phyloP scores from a whole-genome alignment of 352 stramenopile species.

The Globisporangium barbulae region DNA sequence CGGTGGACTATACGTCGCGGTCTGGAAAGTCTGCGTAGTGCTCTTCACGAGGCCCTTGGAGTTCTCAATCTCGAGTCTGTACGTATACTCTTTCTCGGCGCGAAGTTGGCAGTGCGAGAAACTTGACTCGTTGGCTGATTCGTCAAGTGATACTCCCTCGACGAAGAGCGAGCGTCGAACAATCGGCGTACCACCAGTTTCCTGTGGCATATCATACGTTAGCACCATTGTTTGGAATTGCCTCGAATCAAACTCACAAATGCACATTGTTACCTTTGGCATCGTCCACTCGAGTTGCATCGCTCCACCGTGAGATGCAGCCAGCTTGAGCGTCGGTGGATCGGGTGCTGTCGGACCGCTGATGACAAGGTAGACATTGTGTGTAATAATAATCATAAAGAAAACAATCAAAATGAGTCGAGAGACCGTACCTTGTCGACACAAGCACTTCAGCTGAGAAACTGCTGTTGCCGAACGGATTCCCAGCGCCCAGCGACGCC shows the following conservation, averaged over 20 bases:
- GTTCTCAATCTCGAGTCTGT: constrained; percentile 50
- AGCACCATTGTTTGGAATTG: not conserved
- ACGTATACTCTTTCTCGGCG: constrained; percentile 27
- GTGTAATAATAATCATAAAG: not conserved
- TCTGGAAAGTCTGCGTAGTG: constrained; percentile 25
- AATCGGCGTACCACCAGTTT: constrained; percentile 40
- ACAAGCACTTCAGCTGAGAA: constrained; percentile 17
- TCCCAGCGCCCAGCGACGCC: constrained; percentile 26
- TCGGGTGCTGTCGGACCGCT: constrained; percentile 26
- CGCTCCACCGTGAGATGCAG: constrained; percentile 25
- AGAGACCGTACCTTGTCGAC: constrained; percentile 21
- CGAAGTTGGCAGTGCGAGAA: constrained; percentile 39
- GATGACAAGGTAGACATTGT: constrained; percentile 1
- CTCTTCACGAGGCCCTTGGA: constrained; percentile 23
- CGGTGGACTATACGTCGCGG: constrained; percentile 13
- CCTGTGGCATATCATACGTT: constrained; percentile 16
- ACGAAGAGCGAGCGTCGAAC: constrained; percentile 30
- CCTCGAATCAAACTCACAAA: not conserved
- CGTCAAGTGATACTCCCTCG: constrained; percentile 25
- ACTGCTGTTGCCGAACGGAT: constrained; percentile 30
- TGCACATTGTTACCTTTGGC: constrained; percentile 26
- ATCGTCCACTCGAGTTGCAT: constrained; percentile 33
- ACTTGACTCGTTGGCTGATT: constrained; percentile 13
- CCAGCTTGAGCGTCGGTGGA: constrained; percentile 22
- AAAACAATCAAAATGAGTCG: not conserved